Base-by-base conservation (phyloP, 805 yeast genomes). In the Saccharomycopsis javanensis region DNA sequence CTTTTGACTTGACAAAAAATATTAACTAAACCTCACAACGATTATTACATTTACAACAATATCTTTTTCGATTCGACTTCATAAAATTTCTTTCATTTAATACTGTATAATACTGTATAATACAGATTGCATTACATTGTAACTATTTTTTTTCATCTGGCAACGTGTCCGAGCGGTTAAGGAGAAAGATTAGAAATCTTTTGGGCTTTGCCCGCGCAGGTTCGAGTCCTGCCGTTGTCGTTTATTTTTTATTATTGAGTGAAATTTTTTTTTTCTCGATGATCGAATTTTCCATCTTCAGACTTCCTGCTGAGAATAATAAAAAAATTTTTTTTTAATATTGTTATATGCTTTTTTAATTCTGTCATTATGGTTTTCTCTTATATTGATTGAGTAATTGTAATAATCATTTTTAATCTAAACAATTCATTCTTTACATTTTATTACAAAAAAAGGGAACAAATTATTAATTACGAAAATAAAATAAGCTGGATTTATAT, bases 221-320 rank as follows among this genome's bases (percentile, higher is more conserved):
- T 79, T 80, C 85, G 83, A 81, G 70, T 80, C 85, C 85, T 80
- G 85, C 83, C 78, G 84, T 77, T 80, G 84, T 79, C 84, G 83
- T 63, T 67, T 70, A 70, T 68, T 72, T 71, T 57, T 57, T 54
- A 7, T 31, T 46, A 4, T n/a, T n/a, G n/a, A n/a, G n/a, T n/a
- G n/a, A n/a, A n/a, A n/a, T n/a, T n/a, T n/a, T n/a, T n/a, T n/a
- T n/a, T n/a, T 42, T 25, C 15, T 20, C 48, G 48, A 42, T 42
- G 48, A 42, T 42, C 25, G 48, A 42, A 42, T 20, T 42, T 42
- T 42, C 23, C 48, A 42, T 42, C 48, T 27, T 20, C 48, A 42
- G 28, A 16, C n/a, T 42, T 20, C 6, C 25, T 20, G 4, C 35
- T 31, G 23, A 20, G 25, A 42, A n/a, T n/a, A n/a, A n/a, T n/a